Evolutionary conservation across 208 protist species (phyloP).

Genomic region (Phytomonas francai): DNA sequence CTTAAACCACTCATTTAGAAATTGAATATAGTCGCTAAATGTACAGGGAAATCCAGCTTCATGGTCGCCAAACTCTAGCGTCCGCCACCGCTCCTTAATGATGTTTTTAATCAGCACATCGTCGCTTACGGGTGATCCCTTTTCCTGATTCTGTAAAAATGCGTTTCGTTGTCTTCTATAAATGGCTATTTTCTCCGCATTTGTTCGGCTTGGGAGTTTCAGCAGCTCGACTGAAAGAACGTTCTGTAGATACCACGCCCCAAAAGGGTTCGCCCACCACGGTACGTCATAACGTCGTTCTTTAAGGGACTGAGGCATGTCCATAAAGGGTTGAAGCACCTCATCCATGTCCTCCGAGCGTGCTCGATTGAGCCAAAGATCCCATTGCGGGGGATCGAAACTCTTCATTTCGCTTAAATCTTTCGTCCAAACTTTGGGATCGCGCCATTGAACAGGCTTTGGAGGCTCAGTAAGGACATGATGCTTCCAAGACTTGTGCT

Average conservation of each 20-base stretch:
- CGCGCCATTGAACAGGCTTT: slow-evolving; percentile 84
- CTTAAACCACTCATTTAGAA: slow-evolving; percentile 93
- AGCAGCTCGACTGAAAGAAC: slow-evolving; percentile 85
- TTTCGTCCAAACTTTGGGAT: slow-evolving; percentile 90
- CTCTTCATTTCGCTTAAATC: slow-evolving; percentile 87
- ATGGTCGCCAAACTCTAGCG: slow-evolving; percentile 88
- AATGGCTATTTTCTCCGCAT: slow-evolving; percentile 87
- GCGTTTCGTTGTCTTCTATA: slow-evolving; percentile 34
- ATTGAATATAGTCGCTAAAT: slow-evolving; percentile 91
- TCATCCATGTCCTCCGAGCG: slow-evolving; percentile 89
- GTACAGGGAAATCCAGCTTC: slow-evolving; percentile 83
- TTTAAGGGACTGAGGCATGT: slow-evolving; percentile 91
- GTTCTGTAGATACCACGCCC: slow-evolving; percentile 91
- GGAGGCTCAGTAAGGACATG: slow-evolving; percentile 86
- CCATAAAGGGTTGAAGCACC: slow-evolving; percentile 90
- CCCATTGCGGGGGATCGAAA: slow-evolving; percentile 89
- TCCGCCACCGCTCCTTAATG: slow-evolving; percentile 86
- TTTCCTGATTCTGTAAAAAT: neutral
- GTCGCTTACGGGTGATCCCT: slow-evolving; percentile 38
- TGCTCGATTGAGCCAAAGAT: slow-evolving; percentile 83
- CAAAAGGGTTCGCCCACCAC: slow-evolving; percentile 92
- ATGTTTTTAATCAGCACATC: slow-evolving; percentile 78
- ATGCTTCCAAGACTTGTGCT: slow-evolving; percentile 89
- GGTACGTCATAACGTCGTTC: slow-evolving; percentile 88
- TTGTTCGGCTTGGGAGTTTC: slow-evolving; percentile 79